Evolutionary conservation across 2,329 filamentous ascomycete genomes (phyloP).

Genomic region (Huntiella moniliformis): DNA sequence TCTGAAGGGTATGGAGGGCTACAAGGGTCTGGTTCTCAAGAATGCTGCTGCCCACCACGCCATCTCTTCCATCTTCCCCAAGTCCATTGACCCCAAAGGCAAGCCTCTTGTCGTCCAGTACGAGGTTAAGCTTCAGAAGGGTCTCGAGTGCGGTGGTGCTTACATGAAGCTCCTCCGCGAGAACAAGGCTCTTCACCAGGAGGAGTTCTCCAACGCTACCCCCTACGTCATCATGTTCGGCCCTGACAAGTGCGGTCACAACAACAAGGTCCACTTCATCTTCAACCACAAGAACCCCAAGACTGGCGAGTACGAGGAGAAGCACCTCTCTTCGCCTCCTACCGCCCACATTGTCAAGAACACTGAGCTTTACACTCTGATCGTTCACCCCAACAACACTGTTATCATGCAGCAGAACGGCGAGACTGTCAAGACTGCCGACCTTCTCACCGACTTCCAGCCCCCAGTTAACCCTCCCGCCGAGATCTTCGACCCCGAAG

Average conservation of each 20-base stretch:
- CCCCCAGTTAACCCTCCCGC: slow-evolving; percentile 83
- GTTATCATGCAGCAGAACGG: slow-evolving; percentile 86
- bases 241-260: slow-evolving; percentile 96
- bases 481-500: slow-evolving; percentile 89
- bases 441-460: slow-evolving; percentile 80
- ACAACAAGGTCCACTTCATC: slow-evolving; percentile 97
- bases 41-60: slow-evolving; percentile 95
- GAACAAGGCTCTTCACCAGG: slow-evolving; percentile 88
- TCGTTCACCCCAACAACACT: slow-evolving; percentile 91
- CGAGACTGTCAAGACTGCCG: slow-evolving; percentile 71
- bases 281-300: slow-evolving; percentile 99
- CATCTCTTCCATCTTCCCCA: slow-evolving; percentile 96
- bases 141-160: slow-evolving; percentile 91
- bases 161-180: slow-evolving; percentile 98
- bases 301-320: slow-evolving; percentile 99
- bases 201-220: slow-evolving; percentile 94
- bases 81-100: slow-evolving; percentile 91
- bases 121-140: slow-evolving; percentile 96
- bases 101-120: slow-evolving; percentile 97
- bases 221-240: slow-evolving; percentile 99
- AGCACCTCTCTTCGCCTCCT: slow-evolving; percentile 76
- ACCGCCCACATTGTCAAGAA: slow-evolving; percentile 79
- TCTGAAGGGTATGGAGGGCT: slow-evolving; percentile 80
- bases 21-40: slow-evolving; percentile 96
- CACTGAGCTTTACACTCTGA: slow-evolving; percentile 85